Evolutionary conservation across 129 eudicot genomes (phyloP), one percentile per base, ranked within the genome.

Genomic region (Pseudognaphalium luteoalbum): DNA sequence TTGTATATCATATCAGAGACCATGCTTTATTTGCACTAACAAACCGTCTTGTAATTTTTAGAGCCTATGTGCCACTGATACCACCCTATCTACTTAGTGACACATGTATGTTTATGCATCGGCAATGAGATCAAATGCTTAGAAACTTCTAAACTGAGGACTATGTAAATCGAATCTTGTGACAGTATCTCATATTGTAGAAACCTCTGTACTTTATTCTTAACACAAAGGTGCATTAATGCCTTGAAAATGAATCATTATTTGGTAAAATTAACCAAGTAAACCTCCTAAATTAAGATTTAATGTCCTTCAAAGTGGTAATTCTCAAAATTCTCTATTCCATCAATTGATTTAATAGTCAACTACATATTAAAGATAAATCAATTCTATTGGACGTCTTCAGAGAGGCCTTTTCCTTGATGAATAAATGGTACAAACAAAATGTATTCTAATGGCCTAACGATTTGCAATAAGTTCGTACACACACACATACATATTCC

Each of bases 51-150:
- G 61, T 30, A 63, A 75, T 16, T 5, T 44, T 29, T 75, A 62
- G 72, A 64, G 50, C 65, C 29, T 44, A 33, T 75, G 70, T 75
- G 59, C 52, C 6, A 15, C 63, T 44, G 29, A 75, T 33, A 66
- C 42, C 73, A 76, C 52, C 72, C 21, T 10, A 19, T 65, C 65
- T 7, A 22, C 41, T 54, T 37, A 37, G 16, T 15, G 29, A 6
- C 56, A 59, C 67, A 35, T 51, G 63, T 62, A 66, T 32, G 58
- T 66, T 12, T 71, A 76, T 67, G 72, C 80, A 33, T 41, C 78
- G 30, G 41, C n/a, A 39, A 39, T 62, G n/a, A 44, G 16, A 42
- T 41, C 59, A 37, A 60, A 73, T 16, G 41, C 3, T 52, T 51
- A 41, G 30, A 21, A 37, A 58, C 32, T 32, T 32, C n/a, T 32